phyloP scores from a whole-genome alignment of 225 moss, liverwort and hornwort species.

The Physcomitrellopsis africana region DNA sequence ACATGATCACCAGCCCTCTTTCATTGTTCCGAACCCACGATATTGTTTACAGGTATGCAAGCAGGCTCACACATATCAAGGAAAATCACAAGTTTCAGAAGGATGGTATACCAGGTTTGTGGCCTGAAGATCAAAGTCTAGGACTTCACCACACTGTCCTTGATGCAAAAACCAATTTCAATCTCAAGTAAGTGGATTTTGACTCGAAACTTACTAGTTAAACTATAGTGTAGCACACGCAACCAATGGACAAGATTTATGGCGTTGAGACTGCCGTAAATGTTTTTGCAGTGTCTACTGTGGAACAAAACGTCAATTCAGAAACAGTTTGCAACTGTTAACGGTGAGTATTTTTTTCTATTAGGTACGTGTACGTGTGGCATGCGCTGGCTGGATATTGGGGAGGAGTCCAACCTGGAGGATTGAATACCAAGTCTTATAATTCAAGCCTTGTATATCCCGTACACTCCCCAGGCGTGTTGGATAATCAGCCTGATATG shows the following conservation, averaged over 20 bases:
- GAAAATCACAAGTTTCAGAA: constrained; percentile 90
- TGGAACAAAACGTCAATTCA: too few species aligned
- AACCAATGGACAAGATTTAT: too few species aligned
- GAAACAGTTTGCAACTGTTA: background rate
- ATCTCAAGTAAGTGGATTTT: constrained; percentile 72
- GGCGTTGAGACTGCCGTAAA: too few species aligned
- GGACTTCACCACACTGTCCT: constrained; percentile 77
- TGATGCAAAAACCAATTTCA: constrained; percentile 67
- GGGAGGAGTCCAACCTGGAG: constrained; percentile 94
- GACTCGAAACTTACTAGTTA: background rate
- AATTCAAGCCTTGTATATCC: constrained; percentile 80
- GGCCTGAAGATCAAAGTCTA: constrained; percentile 57
- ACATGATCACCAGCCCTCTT: background rate
- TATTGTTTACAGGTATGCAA: constrained; percentile 62
- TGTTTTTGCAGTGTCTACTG: too few species aligned
- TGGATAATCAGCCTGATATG: constrained; percentile 96
- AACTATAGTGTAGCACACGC: too few species aligned
- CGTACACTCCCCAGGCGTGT: constrained; percentile 73
- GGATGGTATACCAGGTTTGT: constrained; percentile 54
- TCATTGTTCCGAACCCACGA: background rate
- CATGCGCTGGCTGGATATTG: constrained; percentile 97
- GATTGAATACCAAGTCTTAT: constrained; percentile 63
- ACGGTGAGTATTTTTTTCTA: background rate
- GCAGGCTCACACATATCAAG: constrained; percentile 83
- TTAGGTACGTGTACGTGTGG: constrained; percentile 96